Evolutionary conservation across 1,284 basidiomycete genomes (phyloP).

Genomic region (Wolfiporia cocos): DNA sequence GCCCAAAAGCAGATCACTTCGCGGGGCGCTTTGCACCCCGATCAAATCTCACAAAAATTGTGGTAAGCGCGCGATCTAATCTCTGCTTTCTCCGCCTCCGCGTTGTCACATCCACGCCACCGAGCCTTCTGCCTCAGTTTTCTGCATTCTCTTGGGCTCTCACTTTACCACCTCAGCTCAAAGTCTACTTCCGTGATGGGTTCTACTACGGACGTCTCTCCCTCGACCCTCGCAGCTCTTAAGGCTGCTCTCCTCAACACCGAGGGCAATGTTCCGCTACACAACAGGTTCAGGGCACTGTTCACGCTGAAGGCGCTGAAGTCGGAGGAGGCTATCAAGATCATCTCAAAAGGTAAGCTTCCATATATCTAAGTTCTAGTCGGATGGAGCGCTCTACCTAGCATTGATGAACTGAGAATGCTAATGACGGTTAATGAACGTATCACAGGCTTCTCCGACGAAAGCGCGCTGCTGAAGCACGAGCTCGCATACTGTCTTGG

Average conservation of each 20-base stretch:
- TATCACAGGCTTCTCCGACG: slow-evolving; percentile 77
- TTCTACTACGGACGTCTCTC: slow-evolving; percentile 15
- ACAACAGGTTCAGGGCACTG: slow-evolving; percentile 87
- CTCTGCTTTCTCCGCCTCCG: slow-evolving; percentile 14
- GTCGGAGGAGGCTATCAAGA: slow-evolving; percentile 74
- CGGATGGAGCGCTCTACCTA: no score
- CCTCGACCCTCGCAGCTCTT: slow-evolving; percentile 36
- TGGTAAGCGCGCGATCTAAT: slow-evolving; percentile 20
- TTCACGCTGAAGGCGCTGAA: slow-evolving; percentile 91
- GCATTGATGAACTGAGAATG: no score
- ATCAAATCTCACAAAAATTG: slow-evolving; percentile 22
- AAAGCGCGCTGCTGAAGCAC: slow-evolving; percentile 92
- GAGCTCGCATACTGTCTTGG: slow-evolving; percentile 97
- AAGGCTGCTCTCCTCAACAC: slow-evolving; percentile 74
- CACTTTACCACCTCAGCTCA: background rate
- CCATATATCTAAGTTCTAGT: background rate
- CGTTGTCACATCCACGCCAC: slow-evolving; percentile 7
- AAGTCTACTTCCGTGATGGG: slow-evolving; percentile 21
- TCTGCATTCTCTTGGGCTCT: slow-evolving; percentile 6
- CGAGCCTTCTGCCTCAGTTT: background rate
- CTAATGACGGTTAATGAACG: no score
- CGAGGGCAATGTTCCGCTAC: slow-evolving; percentile 70
- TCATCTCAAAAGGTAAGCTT: slow-evolving; percentile 77
- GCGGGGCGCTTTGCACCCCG: no score
- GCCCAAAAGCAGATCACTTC: no score